These are phyloP conservation scores for Scheffersomyces coipomensis DNA, from an alignment of 805 yeast genomes.

Conservation along the genomic window DNA sequence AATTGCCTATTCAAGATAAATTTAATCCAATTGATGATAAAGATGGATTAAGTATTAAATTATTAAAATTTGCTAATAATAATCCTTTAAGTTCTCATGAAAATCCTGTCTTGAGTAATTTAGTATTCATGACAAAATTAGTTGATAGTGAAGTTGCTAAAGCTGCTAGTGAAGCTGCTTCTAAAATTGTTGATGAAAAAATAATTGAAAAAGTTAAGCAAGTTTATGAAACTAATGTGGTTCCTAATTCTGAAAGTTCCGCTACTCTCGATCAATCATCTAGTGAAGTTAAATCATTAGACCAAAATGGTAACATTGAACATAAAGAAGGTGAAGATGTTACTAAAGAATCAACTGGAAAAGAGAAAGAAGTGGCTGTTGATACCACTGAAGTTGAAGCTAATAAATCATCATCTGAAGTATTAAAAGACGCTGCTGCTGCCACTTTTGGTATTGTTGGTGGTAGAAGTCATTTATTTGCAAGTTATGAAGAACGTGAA, in stretches of 20 bases:
- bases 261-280: background rate
- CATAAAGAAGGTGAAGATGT: conserved; percentile 2
- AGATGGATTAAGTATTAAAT: conserved; percentile 48
- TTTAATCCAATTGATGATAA: conserved; percentile 49
- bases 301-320: background rate
- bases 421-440: conserved; percentile 58
- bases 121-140: conserved; percentile 79
- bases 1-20: conserved; percentile 78
- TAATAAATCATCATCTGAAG: conserved; percentile 16
- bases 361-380: conserved; percentile 2
- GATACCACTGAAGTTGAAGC: background rate
- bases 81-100: conserved; percentile 83
- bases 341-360: conserved; percentile 6
- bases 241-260: no score
- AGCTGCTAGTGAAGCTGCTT: conserved; percentile 71
- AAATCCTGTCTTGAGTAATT: conserved; percentile 91
- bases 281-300: no score
- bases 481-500: conserved; percentile 77
- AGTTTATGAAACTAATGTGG: conserved; percentile 22
- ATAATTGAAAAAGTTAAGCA: conserved; percentile 36
- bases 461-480: conserved; percentile 75
- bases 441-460: conserved; percentile 77
- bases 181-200: conserved; percentile 46
- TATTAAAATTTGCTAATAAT: conserved; percentile 78
- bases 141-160: conserved; percentile 85